Evolutionary conservation across 495 filamentous ascomycete species (phyloP).

Genomic region (Viridothelium virens): DNA sequence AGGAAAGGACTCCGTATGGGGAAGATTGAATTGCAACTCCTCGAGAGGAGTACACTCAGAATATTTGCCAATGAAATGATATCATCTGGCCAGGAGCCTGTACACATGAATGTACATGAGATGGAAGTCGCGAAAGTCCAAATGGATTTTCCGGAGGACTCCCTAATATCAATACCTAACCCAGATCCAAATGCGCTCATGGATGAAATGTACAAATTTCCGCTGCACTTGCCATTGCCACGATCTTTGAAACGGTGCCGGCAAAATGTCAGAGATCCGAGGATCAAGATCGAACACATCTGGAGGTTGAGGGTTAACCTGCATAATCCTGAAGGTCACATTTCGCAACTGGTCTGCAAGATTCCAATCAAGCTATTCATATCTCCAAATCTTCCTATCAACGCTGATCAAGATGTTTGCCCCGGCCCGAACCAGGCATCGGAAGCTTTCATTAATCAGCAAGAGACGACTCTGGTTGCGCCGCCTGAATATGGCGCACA

Average conservation of each 20-base stretch:
- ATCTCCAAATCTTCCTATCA: conserved; percentile 78
- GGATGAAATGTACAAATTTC: conserved; percentile 67
- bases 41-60: conserved; percentile 48
- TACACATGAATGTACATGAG: conserved; percentile 18
- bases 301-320: conserved; percentile 78
- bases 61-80: conserved; percentile 26
- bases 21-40: conserved; percentile 61
- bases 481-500: conserved; percentile 87
- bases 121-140: conserved; percentile 29
- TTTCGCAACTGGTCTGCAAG: conserved; percentile 82
- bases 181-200: conserved; percentile 56
- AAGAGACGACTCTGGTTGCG: conserved; percentile 43
- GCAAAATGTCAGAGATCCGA: conserved; percentile 73
- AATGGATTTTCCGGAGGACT: conserved; percentile 40
- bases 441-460: conserved; percentile 34
- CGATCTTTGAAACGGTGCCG: conserved; percentile 69
- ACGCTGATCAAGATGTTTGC: conserved; percentile 67
- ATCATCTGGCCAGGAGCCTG: conserved; percentile 19
- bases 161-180: conserved; percentile 39
- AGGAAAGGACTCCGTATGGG: conserved; percentile 81
- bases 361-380: conserved; percentile 87
- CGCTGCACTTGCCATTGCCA: conserved; percentile 61
- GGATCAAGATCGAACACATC: conserved; percentile 83
- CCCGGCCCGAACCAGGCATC: conserved; percentile 39
- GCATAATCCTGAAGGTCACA: conserved; percentile 87